Evolutionary conservation across 306 rosid genomes (phyloP).

Genomic region (Malus sieversii): DNA sequence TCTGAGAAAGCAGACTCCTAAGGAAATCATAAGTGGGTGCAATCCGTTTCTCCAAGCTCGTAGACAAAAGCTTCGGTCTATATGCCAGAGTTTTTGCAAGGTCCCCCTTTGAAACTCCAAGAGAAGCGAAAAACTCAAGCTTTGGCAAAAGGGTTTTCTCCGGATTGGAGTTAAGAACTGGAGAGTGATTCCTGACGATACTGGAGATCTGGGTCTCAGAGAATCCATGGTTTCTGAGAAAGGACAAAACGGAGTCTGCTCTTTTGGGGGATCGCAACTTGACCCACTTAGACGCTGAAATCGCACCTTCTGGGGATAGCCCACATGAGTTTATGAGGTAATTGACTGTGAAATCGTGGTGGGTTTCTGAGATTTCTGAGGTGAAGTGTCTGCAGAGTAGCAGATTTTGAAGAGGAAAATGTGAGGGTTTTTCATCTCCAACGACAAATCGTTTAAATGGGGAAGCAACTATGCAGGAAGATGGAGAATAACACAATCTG

Average conservation of each 20-base stretch:
- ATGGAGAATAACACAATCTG: too few species aligned
- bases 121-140: too few species aligned
- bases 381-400: neutral
- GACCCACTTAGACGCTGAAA: conserved; percentile 5
- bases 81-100: too few species aligned
- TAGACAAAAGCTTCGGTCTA: too few species aligned
- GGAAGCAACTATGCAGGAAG: neutral
- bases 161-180: too few species aligned
- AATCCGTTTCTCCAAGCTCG: neutral
- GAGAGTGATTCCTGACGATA: too few species aligned
- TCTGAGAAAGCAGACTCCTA: conserved; percentile 2
- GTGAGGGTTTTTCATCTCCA: neutral
- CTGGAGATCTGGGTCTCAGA: too few species aligned
- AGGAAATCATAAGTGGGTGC: conserved; percentile 18
- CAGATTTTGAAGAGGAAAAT: neutral
- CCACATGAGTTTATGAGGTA: conserved; percentile 23
- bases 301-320: conserved; percentile 8
- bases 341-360: conserved; percentile 10
- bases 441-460: neutral
- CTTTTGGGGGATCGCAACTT: neutral
- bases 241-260: neutral
- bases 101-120: too few species aligned
- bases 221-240: too few species aligned
- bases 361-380: neutral
- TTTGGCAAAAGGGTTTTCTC: too few species aligned